Evolutionary conservation across 2,329 filamentous ascomycete genomes (phyloP), one percentile per base, ranked within the genome.

Genomic region (Achaetomium macrosporum): DNA sequence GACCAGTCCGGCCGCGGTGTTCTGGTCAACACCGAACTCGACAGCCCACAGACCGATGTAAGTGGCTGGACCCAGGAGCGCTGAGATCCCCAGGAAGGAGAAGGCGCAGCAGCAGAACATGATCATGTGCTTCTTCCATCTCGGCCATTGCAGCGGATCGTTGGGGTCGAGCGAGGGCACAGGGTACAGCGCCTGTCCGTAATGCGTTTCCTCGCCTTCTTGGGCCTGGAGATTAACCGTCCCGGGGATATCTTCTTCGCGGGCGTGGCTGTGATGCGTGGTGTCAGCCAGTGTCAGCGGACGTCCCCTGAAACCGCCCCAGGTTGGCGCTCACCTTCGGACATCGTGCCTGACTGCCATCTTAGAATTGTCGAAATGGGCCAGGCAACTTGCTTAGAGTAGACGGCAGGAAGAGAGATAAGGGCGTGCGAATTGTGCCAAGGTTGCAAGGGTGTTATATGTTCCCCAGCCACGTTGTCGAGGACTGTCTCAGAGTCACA

Each of bases 91-190:
- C 25, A 83, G 70, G 63, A 83, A 83, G 0, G 78, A 82, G 59
- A 82, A 83, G 1, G 75, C 56, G 4, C 76, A 74, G 56, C 75
- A 75, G 46, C 80, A 71, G 35, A 78, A 63, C 10, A 83, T 68
- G 43, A 84, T 83, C 61, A 73, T 69, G 1, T 71, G 74, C 65
- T 83, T 83, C 68, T 81, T 83, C 59, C 67, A 71, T 29, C 66
- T 69, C 2, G 76, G 63, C 81, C 80, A 83, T 70, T 79, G 50
- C 7, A 81, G 69, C 11, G 79, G 79, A 63, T 83, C 78, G 54
- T 82, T 82, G 1, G 79, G 79, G 58, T 82, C 78, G 48, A 79
- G 73, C 1, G 77, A 75, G 2, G 79, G 79, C 0, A 82, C 78
- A 1, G 79, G 79, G 59, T 76, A 82, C 2, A 82, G 69, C 10